Evolutionary conservation across 73 alveolate genomes (phyloP).

Genomic region (Paramecium primaurelia): DNA sequence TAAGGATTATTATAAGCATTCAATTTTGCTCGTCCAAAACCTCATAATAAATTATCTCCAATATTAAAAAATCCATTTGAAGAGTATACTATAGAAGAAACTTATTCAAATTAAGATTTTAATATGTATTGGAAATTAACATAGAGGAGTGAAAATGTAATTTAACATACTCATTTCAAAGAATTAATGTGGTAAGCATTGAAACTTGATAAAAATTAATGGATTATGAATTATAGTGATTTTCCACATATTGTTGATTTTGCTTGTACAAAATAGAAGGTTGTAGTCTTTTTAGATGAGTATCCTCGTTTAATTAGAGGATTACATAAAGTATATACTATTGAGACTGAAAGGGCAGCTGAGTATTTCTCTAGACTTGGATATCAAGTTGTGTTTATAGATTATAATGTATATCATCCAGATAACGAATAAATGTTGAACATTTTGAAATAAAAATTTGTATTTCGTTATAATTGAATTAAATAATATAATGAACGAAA

Average conservation of each 20-base stretch:
- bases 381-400: not conserved
- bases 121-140: not conserved
- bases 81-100: not conserved
- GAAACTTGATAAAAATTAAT: not conserved
- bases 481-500: conserved; percentile 12
- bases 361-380: not conserved
- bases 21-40: not conserved
- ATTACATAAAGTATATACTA: not conserved
- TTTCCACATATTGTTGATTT: not conserved
- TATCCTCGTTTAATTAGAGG: conserved; percentile 37
- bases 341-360: not conserved
- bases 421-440: not conserved
- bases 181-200: not conserved
- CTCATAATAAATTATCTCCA: not conserved
- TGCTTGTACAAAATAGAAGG: not conserved
- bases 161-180: conserved; percentile 9
- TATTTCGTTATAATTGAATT: conserved; percentile 31
- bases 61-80: not conserved
- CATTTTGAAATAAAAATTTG: conserved; percentile 19
- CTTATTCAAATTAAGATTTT: not conserved
- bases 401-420: not conserved
- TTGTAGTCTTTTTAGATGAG: not conserved
- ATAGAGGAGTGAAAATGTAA: not conserved
- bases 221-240: conserved; percentile 46
- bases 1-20: not conserved